phyloP scores from a whole-genome alignment of 805 yeast species.

The Teunomyces lycoperdinae region DNA sequence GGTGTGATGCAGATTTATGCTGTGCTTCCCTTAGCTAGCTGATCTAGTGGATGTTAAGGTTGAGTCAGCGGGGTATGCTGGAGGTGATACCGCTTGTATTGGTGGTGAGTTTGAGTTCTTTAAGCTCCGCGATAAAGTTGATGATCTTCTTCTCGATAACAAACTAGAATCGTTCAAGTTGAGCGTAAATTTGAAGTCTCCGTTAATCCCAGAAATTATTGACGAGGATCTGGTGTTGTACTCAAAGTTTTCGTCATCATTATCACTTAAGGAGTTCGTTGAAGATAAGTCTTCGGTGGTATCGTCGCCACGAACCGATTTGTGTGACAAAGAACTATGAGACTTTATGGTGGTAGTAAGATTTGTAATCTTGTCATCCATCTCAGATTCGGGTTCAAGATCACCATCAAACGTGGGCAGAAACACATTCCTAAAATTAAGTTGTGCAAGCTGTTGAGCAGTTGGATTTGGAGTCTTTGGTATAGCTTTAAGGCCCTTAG shows the following conservation, averaged over 20 bases:
- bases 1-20: background rate
- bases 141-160: slow-evolving; percentile 51
- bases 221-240: slow-evolving; percentile 39
- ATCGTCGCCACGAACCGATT: background rate
- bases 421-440: slow-evolving; percentile 33
- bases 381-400: slow-evolving; percentile 13
- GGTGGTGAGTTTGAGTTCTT: slow-evolving; percentile 8
- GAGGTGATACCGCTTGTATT: background rate
- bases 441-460: slow-evolving; percentile 17
- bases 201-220: slow-evolving; percentile 37
- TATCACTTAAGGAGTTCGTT: slow-evolving; percentile 10
- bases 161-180: slow-evolving; percentile 64
- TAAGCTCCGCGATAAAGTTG: slow-evolving; percentile 15
- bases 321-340: slow-evolving; percentile 3
- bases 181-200: slow-evolving; percentile 52
- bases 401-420: slow-evolving; percentile 8
- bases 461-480: slow-evolving; percentile 43
- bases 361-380: slow-evolving; percentile 12
- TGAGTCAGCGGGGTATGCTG: background rate
- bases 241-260: slow-evolving; percentile 20
- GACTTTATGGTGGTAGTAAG: slow-evolving; percentile 5
- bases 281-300: slow-evolving; percentile 9
- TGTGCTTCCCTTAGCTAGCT: background rate
- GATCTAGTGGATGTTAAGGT: slow-evolving; percentile 3
- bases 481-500: slow-evolving; percentile 13